phyloP scores from a whole-genome alignment of 1,284 basidiomycete species.

The Singerocomus inundabilis region DNA sequence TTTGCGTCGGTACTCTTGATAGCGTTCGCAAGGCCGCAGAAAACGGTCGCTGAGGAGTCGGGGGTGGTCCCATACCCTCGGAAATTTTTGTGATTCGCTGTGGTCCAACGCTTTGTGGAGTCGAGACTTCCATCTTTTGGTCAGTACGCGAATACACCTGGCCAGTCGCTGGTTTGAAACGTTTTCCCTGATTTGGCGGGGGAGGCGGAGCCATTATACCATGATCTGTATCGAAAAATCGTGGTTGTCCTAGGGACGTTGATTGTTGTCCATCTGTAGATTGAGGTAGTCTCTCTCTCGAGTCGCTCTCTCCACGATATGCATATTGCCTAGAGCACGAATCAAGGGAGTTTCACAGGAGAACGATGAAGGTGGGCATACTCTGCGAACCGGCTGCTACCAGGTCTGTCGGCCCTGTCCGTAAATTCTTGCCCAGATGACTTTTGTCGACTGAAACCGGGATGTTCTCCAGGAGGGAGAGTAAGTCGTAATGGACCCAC shows the following conservation, averaged over 20 bases:
- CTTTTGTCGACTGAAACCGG: slow-evolving; percentile 40
- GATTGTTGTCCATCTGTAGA: slow-evolving; percentile 39
- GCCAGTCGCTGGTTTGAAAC: slow-evolving; percentile 28
- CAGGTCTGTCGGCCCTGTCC: slow-evolving; percentile 36
- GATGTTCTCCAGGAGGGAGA: slow-evolving; percentile 52
- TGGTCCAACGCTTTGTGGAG: slow-evolving; percentile 5
- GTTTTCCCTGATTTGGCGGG: slow-evolving; percentile 19
- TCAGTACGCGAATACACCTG: slow-evolving; percentile 10
- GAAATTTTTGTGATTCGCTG: slow-evolving; percentile 13
- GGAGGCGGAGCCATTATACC: slow-evolving; percentile 28
- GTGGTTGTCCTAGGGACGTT: slow-evolving; percentile 25
- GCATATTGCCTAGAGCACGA: slow-evolving; percentile 52
- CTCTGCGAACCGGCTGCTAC: slow-evolving; percentile 49
- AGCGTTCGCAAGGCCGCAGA: slow-evolving; percentile 25
- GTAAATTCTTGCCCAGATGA: slow-evolving; percentile 22
- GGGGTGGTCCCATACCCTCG: slow-evolving; percentile 28
- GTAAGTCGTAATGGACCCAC: slow-evolving; percentile 58
- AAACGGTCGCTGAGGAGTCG: slow-evolving; percentile 32
- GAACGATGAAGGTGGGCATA: slow-evolving; percentile 30
- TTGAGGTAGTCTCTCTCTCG: slow-evolving; percentile 36
- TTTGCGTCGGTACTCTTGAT: slow-evolving; percentile 18
- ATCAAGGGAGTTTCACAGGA: slow-evolving; percentile 13
- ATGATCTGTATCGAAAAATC: slow-evolving; percentile 11
- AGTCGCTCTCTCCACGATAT: slow-evolving; percentile 47
- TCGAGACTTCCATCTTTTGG: slow-evolving; percentile 10